phyloP scores from a whole-genome alignment of 176 grass and related monocot species.

The Canna indica region DNA sequence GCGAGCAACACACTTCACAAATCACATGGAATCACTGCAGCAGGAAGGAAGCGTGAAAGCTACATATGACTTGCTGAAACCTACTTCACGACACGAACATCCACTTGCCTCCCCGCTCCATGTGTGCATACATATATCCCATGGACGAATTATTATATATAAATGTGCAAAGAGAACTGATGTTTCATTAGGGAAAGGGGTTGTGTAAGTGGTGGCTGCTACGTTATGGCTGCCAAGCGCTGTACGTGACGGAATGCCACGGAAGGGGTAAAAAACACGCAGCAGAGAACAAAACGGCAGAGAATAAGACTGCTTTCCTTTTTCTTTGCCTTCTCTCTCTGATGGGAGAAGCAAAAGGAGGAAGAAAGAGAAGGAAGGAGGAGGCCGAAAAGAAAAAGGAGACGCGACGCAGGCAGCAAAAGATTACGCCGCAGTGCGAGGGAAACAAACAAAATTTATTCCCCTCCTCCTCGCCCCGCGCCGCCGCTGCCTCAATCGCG shows the following conservation, averaged over 20 bases:
- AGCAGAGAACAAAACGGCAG: slow-evolving; percentile 41
- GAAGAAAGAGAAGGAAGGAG: not conserved
- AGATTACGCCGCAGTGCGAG: slow-evolving; percentile 4
- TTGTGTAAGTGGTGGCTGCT: not conserved
- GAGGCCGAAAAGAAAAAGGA: not conserved
- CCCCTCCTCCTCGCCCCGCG: not conserved
- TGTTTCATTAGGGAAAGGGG: not conserved
- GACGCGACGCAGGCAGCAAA: slow-evolving; percentile 4
- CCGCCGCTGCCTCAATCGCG: not conserved
- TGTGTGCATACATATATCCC: not conserved
- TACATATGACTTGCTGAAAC: slow-evolving; percentile 3
- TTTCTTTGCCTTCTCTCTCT: not conserved
- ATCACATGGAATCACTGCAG: slow-evolving; percentile 4
- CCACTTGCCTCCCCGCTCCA: not conserved
- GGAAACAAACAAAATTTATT: not conserved
- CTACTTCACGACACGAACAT: not conserved
- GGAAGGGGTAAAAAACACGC: slow-evolving; percentile 31
- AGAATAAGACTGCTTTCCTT: slow-evolving; percentile 35
- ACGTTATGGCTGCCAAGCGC: not conserved
- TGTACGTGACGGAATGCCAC: slow-evolving; percentile 3
- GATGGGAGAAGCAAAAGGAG: slow-evolving; percentile 14
- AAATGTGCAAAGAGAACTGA: too few species aligned
- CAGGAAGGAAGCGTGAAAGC: not conserved
- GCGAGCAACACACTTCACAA: not conserved
- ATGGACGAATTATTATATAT: too few species aligned